Evolutionary conservation across 768 basidiomycete genomes (phyloP), one percentile per base, ranked within the genome.

Genomic region (Boletus tylopilopsis): DNA sequence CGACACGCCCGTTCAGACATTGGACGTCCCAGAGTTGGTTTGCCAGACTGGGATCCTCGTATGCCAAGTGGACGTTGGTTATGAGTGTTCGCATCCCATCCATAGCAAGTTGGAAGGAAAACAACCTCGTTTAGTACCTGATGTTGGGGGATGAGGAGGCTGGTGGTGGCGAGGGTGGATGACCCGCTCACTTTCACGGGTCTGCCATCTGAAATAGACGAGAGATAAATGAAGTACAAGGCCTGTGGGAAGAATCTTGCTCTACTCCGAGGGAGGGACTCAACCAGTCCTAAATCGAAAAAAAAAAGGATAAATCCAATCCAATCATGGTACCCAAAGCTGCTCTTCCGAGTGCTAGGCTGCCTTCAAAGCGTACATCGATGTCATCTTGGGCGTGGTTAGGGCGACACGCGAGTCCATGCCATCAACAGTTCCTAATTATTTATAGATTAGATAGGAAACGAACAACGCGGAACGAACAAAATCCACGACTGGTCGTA

Each of bases 391-490:
- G 64, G 6, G 51, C 57, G 30, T 78, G 62, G 49, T 76, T 73
- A 4, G 77, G 78, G 13, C 77, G 69, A 24, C 68, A 64, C 3
- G 76, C 76, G 22, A 80, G 80, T 22, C 79, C 75, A 46, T 77
- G 79, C 79, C 75, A 46, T 77, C 78, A 2, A 55, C 55, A 15
- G 73, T 79, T 53, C 72, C 77, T 77, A 38, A 42, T n/a, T 33
- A n/a, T 4, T n/a, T 33, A n/a, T 4, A 19, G 12, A 34, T 48
- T 16, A 58, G 47, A 45, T 45, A 22, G 45, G 13, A 49, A 35
- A 13, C 38, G 27, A 27, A 36, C 6, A 30, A 30, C n/a, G n/a
- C n/a, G n/a, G 13, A 16, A 2, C 25, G 21, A 34, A 24, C n/a
- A 12, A 43, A 43, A 42, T 64, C 62, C 23, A 58, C 53, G 55